Base-by-base conservation (phyloP, 495 filamentous ascomycete genomes). In the Penicillium angulare region DNA sequence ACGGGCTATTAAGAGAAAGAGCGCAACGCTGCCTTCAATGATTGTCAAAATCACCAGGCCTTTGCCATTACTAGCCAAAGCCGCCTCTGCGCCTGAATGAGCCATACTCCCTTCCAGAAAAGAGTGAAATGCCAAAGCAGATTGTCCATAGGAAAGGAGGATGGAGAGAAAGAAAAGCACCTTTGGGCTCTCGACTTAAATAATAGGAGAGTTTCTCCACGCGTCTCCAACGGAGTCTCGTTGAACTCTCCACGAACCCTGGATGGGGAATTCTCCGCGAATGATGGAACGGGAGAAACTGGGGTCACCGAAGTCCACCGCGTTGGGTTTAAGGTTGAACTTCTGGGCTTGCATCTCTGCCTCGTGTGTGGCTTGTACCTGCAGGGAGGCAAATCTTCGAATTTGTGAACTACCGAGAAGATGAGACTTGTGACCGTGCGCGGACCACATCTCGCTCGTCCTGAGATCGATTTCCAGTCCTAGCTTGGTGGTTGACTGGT, bases 31-130 rank as follows among this genome's bases (percentile, higher is more conserved):
- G 17, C 36, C 32, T 21, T 56, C 54, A 16, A 48, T 24, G 43
- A 43, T 43, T 7, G 38, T 45, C 43, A 56, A 33, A 9, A 48
- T 43, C 39, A 56, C 17, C 3, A 56, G 45, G 6, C 43, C 41
- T n/a, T 29, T 35, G 50, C 50, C 50, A 43, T 47, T 47, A 16
- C 50, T 45, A 8, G 17, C 35, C 21, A 34, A 21, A 6, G 35
- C 43, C 32, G 36, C 38, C 15, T 47, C 12, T 24, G 38, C 36
- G 3, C 20, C 38, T 24, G 38, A 26, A 7, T 41, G 10, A 5
- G 21, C 13, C 38, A 41, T 41, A 39, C 16, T 39, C 36, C 12
- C 38, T 23, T 15, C 21, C 20, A 40, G 38, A 40, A 41, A 41
- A 5, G 21, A 41, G 12, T n/a, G 38, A 41, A 41, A 5, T 23